Evolutionary conservation across 495 filamentous ascomycete species (phyloP).

Genomic region (Friedmanniomyces simplex): DNA sequence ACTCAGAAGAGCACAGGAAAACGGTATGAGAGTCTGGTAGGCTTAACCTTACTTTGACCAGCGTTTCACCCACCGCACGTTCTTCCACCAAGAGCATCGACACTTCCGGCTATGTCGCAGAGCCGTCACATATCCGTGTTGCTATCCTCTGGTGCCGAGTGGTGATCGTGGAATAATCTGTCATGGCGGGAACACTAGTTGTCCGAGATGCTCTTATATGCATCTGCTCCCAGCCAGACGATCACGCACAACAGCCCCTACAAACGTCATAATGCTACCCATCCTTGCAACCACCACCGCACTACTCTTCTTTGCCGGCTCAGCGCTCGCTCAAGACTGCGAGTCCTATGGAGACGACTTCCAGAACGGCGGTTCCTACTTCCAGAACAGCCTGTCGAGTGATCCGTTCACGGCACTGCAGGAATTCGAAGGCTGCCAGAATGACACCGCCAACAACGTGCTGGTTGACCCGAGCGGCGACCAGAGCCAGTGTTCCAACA

Average conservation of each 20-base stretch:
- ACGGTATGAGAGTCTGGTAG: neutral
- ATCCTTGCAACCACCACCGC: neutral
- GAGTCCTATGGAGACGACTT: slow-evolving; percentile 30
- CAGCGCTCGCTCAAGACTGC: slow-evolving; percentile 7
- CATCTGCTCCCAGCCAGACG: neutral
- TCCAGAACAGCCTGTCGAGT: slow-evolving; percentile 27
- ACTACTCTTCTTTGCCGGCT: neutral
- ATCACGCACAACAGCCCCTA: neutral
- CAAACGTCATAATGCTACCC: neutral
- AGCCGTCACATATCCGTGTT: neutral
- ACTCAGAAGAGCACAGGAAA: neutral
- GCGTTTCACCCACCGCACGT: no score
- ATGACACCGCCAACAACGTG: slow-evolving; percentile 27
- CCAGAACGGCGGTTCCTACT: slow-evolving; percentile 28
- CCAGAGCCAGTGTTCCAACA: slow-evolving; percentile 26
- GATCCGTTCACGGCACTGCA: slow-evolving; percentile 26
- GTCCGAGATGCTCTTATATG: neutral
- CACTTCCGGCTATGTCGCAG: neutral
- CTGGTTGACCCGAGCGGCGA: slow-evolving; percentile 29
- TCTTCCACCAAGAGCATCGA: neutral
- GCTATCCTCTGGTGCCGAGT: neutral
- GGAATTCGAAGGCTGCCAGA: slow-evolving; percentile 28
- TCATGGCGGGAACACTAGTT: neutral
- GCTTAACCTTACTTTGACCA: neutral
- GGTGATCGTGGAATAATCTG: neutral